Evolutionary conservation across 2,329 filamentous ascomycete genomes (phyloP).

Genomic region (Amauroascus verrucosus): DNA sequence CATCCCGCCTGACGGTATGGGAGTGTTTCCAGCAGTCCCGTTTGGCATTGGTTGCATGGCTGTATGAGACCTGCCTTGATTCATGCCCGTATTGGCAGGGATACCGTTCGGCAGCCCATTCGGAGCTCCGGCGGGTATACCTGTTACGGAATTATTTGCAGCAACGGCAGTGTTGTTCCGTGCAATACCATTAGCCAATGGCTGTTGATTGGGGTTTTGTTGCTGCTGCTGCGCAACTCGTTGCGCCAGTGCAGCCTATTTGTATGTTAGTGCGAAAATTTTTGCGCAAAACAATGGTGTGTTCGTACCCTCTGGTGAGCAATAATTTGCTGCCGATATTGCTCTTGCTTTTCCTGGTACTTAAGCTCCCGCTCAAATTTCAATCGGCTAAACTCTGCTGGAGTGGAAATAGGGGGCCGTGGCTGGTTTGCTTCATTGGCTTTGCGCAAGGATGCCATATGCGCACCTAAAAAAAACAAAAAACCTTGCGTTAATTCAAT

Average conservation of each 20-base stretch:
- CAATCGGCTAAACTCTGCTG: slow-evolving; percentile 79
- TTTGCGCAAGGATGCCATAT: slow-evolving; percentile 71
- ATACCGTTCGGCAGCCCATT: slow-evolving; percentile 19
- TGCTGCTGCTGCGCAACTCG: slow-evolving; percentile 22
- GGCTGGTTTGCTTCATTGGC: slow-evolving; percentile 57
- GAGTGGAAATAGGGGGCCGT: slow-evolving; percentile 57
- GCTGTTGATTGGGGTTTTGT: slow-evolving; percentile 6
- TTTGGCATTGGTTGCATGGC: slow-evolving; percentile 34
- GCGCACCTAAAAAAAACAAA: slow-evolving; percentile 49
- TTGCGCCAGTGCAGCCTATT: slow-evolving; percentile 35
- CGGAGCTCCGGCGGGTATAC: slow-evolving; percentile 1
- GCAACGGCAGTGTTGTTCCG: slow-evolving; percentile 41
- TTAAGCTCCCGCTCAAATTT: slow-evolving; percentile 78
- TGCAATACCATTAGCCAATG: slow-evolving; percentile 1
- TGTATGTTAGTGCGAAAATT: slow-evolving; percentile 14
- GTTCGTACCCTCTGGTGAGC: slow-evolving; percentile 42
- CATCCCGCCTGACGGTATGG: slow-evolving; percentile 46
- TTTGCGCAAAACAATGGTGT: neutral
- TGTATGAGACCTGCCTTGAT: slow-evolving; percentile 31
- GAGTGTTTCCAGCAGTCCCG: slow-evolving; percentile 37
- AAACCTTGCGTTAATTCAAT: slow-evolving; percentile 16
- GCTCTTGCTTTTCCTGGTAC: slow-evolving; percentile 46
- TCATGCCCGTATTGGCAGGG: slow-evolving; percentile 23
- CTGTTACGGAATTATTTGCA: slow-evolving; percentile 12
- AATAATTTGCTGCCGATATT: slow-evolving; percentile 55